Evolutionary conservation across 495 filamentous ascomycete genomes (phyloP).

Genomic region (Poronia punctata): DNA sequence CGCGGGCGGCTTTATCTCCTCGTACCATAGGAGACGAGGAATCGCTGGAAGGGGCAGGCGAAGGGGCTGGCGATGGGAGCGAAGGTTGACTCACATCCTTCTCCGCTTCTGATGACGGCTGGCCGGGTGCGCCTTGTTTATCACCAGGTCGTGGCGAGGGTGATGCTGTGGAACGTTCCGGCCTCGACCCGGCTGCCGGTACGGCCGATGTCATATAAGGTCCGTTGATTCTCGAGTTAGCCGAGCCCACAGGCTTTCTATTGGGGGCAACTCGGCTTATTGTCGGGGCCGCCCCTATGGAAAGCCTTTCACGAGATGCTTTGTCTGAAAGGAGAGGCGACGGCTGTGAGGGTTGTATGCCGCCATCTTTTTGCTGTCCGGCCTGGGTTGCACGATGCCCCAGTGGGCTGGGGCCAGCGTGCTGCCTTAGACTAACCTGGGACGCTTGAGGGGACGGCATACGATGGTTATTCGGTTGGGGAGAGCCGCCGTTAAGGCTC

Average conservation of each 20-base stretch:
- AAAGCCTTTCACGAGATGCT: slow-evolving; percentile 8
- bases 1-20: slow-evolving; percentile 3
- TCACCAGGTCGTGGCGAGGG: slow-evolving; percentile 10
- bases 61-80: slow-evolving; percentile 17
- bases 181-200: neutral
- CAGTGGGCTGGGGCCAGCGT: slow-evolving; percentile 3
- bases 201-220: slow-evolving; percentile 8
- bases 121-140: slow-evolving; percentile 16
- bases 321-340: slow-evolving; percentile 12
- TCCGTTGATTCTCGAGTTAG: slow-evolving; percentile 10
- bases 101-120: slow-evolving; percentile 17
- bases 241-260: slow-evolving; percentile 23
- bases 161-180: slow-evolving; percentile 5
- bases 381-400: slow-evolving; percentile 1
- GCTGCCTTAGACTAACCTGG: slow-evolving; percentile 9
- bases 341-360: slow-evolving; percentile 3
- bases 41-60: slow-evolving; percentile 13
- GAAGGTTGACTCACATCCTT: slow-evolving; percentile 21
- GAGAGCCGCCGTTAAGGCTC: slow-evolving; percentile 5
- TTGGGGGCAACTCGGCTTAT: slow-evolving; percentile 13
- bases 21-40: slow-evolving; percentile 2
- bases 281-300: slow-evolving; percentile 1
- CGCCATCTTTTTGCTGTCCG: neutral
- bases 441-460: slow-evolving; percentile 10
- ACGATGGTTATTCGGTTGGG: slow-evolving; percentile 8